phyloP scores from a whole-genome alignment of 2,329 filamentous ascomycete species.

The Ascochyta koolunga region DNA sequence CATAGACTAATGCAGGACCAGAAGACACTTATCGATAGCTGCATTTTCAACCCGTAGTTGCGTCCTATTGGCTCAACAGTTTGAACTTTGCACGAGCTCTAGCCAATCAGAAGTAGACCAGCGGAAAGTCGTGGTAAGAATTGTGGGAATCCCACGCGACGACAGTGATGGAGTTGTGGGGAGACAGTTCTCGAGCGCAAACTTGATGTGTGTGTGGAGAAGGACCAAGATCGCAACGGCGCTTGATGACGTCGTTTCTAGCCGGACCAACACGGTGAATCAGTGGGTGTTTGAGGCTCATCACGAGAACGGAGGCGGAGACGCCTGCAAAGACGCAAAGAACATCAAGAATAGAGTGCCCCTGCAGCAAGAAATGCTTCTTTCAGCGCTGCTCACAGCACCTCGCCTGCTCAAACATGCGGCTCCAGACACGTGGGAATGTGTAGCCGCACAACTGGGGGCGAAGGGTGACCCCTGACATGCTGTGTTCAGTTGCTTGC shows the following conservation, averaged over 20 bases:
- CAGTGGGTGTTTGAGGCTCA: background rate
- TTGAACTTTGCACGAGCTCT: background rate
- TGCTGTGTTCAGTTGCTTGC: conserved; percentile 2
- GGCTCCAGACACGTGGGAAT: conserved; percentile 12
- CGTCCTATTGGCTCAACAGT: background rate
- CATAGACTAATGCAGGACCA: conserved; percentile 24
- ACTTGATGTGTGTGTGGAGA: conserved; percentile 15
- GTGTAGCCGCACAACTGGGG: conserved; percentile 7
- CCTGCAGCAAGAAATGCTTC: background rate
- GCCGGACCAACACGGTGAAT: background rate
- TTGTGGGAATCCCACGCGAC: conserved; percentile 10
- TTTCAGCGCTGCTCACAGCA: background rate
- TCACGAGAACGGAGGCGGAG: background rate
- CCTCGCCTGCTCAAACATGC: conserved; percentile 16
- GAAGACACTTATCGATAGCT: conserved; percentile 23
- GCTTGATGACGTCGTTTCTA: conserved; percentile 9
- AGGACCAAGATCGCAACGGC: conserved; percentile 7
- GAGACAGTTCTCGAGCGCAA: conserved; percentile 23
- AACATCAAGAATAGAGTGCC: background rate
- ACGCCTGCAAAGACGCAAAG: background rate
- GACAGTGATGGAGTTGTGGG: conserved; percentile 16
- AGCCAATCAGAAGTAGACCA: background rate
- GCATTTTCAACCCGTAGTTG: conserved; percentile 1
- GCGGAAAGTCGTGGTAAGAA: conserved; percentile 6
- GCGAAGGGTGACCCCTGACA: conserved; percentile 5